Conservation (phyloP, 2,329 filamentous ascomycete genomes). For the Colletotrichum sp. region DNA sequence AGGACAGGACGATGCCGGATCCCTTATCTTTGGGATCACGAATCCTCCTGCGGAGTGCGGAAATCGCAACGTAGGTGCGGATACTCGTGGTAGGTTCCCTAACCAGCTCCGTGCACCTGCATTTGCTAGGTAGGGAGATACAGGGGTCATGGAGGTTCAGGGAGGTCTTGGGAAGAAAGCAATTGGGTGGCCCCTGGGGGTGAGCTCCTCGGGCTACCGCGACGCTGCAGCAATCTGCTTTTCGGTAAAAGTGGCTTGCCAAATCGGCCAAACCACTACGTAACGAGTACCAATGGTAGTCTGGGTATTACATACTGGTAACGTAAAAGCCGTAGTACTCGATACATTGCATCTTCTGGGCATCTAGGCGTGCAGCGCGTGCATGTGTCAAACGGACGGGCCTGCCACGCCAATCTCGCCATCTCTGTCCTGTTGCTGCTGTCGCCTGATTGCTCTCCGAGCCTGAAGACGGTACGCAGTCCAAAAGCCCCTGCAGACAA, state of each 20-base stretch:
- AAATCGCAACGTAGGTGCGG: neutral
- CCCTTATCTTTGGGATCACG: constrained; percentile 12
- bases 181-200: neutral
- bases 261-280: neutral
- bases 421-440: neutral
- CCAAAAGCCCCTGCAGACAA: neutral
- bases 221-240: neutral
- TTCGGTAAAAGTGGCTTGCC: neutral
- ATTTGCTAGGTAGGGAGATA: neutral
- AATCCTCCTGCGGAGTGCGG: neutral
- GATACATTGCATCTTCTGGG: neutral
- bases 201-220: neutral
- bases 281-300: neutral
- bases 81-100: neutral
- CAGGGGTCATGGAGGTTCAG: neutral
- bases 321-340: neutral
- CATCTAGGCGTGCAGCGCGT: neutral
- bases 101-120: neutral
- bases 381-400: neutral
- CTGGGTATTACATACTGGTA: neutral
- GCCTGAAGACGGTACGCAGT: neutral
- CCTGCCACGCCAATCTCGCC: neutral
- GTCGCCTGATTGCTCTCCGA: neutral
- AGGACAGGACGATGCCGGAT: constrained; percentile 4
- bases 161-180: neutral